Evolutionary conservation across 2,329 filamentous ascomycete species (phyloP), one percentile per base, ranked within the genome.

Genomic region (Ascomycota sp.): DNA sequence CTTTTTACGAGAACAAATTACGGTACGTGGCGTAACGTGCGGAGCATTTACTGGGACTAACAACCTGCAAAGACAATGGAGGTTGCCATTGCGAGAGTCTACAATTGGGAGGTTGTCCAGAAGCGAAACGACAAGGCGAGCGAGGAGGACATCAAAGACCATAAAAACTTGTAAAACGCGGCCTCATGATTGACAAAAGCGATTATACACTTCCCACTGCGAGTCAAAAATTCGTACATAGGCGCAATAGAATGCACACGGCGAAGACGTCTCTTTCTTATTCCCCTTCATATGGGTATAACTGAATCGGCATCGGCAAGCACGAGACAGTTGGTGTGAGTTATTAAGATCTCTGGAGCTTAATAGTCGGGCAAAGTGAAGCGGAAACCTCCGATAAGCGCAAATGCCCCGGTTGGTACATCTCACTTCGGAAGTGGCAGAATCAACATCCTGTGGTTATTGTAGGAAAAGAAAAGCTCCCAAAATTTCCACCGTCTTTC

Each of bases 71-170:
- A 91, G 81, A 93, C 84, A 0, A 76, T 98, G 62, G 89, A 98
- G 56, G 89, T 98, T 27, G 89, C 89, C 4, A 83, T 86, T 29
- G 89, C 89, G 16, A 68, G 89, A 41, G 84, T 98, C n/a, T 95
- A 98, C 57, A 98, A 98, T 56, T 95, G 89, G 86, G 89, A 98
- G 48, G 83, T 98, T 5, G 81, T 86, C 30, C 80, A 92, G 61
- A 81, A 91, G 57, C 67, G 89, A 44, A 93, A 92, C 62, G 83
- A 92, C 39, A 89, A 83, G 54, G 63, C 58, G 4, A 73, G 76
- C 29, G 68, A 72, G 40, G 72, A 61, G 34, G 54, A 56, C 37
- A 52, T 50, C 30, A 49, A 52, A 33, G 49, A 55, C 38, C 54
- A 55, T 32, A 12, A 32, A 3, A 32, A 27, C 11, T 21, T 21